Percentiles rank a stretch among this genome's conserved stretches.
phyloP scores from a whole-genome alignment of 2,329 filamentous ascomycete genomes.

The Fusarium metavorans region DNA sequence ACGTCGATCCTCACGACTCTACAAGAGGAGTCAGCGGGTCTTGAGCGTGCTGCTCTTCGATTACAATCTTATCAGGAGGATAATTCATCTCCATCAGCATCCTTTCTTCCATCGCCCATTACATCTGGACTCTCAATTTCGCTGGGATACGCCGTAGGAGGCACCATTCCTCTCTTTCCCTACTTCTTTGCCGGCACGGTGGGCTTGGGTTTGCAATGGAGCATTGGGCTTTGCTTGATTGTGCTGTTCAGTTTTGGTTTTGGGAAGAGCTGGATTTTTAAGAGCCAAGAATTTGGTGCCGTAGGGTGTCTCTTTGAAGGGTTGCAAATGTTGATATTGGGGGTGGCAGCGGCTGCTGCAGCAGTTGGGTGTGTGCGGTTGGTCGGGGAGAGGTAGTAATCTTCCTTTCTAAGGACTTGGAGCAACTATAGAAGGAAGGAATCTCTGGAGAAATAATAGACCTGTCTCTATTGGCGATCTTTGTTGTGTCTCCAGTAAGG shows the following conservation, averaged over 20 bases:
- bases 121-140: slow-evolving; percentile 70
- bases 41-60: slow-evolving; percentile 35
- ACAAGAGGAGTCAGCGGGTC: slow-evolving; percentile 47
- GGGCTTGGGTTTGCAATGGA: slow-evolving; percentile 61
- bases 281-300: slow-evolving; percentile 20
- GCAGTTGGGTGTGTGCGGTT: slow-evolving; percentile 48
- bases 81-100: background rate
- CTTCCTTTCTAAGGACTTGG: background rate
- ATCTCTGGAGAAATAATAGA: too few relatives aligned
- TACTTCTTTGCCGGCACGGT: slow-evolving; percentile 66
- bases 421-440: too few relatives aligned
- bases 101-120: slow-evolving; percentile 49
- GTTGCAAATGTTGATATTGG: slow-evolving; percentile 51
- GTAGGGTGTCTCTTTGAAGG: slow-evolving; percentile 46
- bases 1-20: slow-evolving; percentile 43
- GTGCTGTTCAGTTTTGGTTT: slow-evolving; percentile 69
- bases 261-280: slow-evolving; percentile 61
- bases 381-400: slow-evolving; percentile 19
- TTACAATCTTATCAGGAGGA: slow-evolving; percentile 34
- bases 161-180: slow-evolving; percentile 71
- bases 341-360: slow-evolving; percentile 48
- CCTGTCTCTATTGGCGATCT: too few relatives aligned
- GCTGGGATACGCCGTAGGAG: slow-evolving; percentile 71
- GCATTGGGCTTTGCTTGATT: slow-evolving; percentile 64
- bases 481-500: background rate